phyloP scores from a whole-genome alignment of 192 early-diverging fungal species.

The Gamsiella multidivaricata region DNA sequence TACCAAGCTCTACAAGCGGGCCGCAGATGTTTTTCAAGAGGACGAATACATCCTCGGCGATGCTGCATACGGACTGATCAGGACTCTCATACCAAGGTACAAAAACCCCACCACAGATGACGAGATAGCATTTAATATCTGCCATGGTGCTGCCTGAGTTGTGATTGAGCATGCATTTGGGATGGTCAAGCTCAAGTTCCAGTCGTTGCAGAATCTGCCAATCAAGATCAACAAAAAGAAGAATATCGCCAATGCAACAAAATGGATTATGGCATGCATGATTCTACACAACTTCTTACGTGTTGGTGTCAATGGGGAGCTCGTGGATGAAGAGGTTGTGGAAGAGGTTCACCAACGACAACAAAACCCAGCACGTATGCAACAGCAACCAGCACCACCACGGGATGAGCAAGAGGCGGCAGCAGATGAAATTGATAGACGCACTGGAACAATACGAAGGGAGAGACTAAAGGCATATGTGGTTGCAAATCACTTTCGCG shows the following conservation, averaged over 20 bases:
- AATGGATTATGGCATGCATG: background rate
- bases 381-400: too few relatives aligned
- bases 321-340: too few relatives aligned
- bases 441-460: too few relatives aligned
- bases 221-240: conserved; percentile 5
- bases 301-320: too few relatives aligned
- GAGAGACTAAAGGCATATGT: too few relatives aligned
- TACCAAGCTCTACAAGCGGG: background rate
- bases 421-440: too few relatives aligned
- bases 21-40: background rate
- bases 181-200: conserved; percentile 3
- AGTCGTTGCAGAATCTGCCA: conserved; percentile 6
- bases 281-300: background rate
- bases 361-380: too few relatives aligned
- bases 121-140: background rate
- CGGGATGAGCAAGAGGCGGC: too few relatives aligned
- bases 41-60: conserved; percentile 1
- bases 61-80: background rate
- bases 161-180: conserved; percentile 4
- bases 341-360: too few relatives aligned
- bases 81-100: conserved; percentile 1
- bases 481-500: too few relatives aligned
- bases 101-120: background rate
- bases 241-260: background rate
- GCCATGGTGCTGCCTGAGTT: background rate